Evolutionary conservation across 2,329 filamentous ascomycete species (phyloP).

Genomic region (Stachybotrys echinatus): DNA sequence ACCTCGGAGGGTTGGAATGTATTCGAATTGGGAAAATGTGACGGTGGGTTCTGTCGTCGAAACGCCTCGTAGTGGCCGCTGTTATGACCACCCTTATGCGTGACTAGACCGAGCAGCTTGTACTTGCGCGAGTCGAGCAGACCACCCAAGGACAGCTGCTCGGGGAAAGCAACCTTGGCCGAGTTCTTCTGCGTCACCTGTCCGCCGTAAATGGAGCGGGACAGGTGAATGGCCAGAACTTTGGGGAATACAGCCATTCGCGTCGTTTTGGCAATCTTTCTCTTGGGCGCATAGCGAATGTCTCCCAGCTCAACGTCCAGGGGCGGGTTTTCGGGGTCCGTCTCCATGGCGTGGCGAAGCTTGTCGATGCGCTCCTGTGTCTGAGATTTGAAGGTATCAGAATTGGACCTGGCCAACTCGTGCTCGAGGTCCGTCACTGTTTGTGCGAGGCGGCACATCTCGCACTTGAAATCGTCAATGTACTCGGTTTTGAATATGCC

Average conservation of each 20-base stretch:
- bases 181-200: conserved; percentile 84
- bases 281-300: conserved; percentile 67
- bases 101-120: conserved; percentile 79
- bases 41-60: conserved; percentile 72
- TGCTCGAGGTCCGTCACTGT: conserved; percentile 60
- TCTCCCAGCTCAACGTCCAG: conserved; percentile 71
- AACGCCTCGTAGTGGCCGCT: conserved; percentile 98
- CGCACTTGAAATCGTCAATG: conserved; percentile 96
- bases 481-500: conserved; percentile 91
- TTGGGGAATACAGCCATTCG: conserved; percentile 85
- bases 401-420: conserved; percentile 51
- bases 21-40: conserved; percentile 78
- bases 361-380: conserved; percentile 56
- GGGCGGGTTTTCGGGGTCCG: conserved; percentile 73
- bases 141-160: conserved; percentile 76
- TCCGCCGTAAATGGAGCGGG: conserved; percentile 84
- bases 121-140: conserved; percentile 75
- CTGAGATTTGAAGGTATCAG: conserved; percentile 43
- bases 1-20: conserved; percentile 71
- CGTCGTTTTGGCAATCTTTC: conserved; percentile 81
- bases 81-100: conserved; percentile 91
- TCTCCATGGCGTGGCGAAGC: conserved; percentile 66
- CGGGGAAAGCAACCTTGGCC: conserved; percentile 89
- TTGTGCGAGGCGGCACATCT: conserved; percentile 82
- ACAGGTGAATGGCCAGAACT: conserved; percentile 86